These are phyloP conservation scores for Pleurotus platypus DNA, from an alignment of 768 basidiomycete species.

Conservation along the genomic window DNA sequence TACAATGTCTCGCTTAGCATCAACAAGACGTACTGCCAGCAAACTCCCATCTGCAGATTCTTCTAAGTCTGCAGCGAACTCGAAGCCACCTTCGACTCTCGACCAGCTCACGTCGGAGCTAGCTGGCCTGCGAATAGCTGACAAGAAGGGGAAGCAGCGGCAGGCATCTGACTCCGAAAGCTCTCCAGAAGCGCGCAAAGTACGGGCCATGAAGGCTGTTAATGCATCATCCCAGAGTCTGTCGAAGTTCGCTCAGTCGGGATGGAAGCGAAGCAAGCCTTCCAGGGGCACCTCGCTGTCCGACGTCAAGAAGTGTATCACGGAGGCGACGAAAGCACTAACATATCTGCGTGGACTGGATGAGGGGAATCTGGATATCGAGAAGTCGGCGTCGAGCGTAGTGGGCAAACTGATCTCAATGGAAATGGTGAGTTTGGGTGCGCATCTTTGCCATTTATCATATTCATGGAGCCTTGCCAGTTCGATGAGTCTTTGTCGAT, in stretches of 20 bases:
- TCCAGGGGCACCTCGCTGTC: slow-evolving; percentile 20
- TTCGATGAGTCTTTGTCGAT: slow-evolving; percentile 45
- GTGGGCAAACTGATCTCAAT: slow-evolving; percentile 63
- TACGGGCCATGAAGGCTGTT: slow-evolving; percentile 57
- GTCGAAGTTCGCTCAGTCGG: slow-evolving; percentile 47
- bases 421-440: slow-evolving; percentile 58
- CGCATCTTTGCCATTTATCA: neutral
- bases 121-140: neutral
- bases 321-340: slow-evolving; percentile 43
- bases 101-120: neutral
- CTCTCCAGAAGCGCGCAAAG: slow-evolving; percentile 32
- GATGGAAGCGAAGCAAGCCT: slow-evolving; percentile 46
- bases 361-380: slow-evolving; percentile 57
- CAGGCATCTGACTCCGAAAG: neutral
- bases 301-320: slow-evolving; percentile 30
- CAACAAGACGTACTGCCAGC: too few species aligned
- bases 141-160: slow-evolving; percentile 8
- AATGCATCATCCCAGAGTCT: slow-evolving; percentile 61
- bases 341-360: slow-evolving; percentile 39
- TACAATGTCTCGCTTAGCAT: too few species aligned
- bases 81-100: neutral
- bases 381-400: slow-evolving; percentile 68
- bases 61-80: neutral
- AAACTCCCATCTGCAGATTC: too few species aligned
- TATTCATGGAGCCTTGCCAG: slow-evolving; percentile 28